Conservation (phyloP, 1,284 basidiomycete species). For the Pascua sp. region DNA sequence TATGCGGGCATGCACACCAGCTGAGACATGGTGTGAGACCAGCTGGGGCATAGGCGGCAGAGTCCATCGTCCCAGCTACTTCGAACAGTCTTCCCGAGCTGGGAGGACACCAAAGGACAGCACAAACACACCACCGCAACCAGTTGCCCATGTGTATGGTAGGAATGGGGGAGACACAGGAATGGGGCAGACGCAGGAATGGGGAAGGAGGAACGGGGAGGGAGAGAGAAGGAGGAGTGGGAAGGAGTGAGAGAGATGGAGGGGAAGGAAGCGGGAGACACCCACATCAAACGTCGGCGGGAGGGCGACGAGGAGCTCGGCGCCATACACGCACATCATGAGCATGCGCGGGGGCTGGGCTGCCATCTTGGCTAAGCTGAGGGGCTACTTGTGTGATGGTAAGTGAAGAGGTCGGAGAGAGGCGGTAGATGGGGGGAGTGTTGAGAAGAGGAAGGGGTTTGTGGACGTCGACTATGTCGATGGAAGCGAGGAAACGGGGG, state of each 20-base stretch:
- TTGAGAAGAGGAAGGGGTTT: neutral
- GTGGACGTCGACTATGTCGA: neutral
- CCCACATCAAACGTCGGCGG: constrained; percentile 38
- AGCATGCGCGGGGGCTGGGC: constrained; percentile 35
- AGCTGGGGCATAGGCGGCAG: too few relatives aligned
- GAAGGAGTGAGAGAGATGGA: too few relatives aligned
- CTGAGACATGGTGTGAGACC: too few relatives aligned
- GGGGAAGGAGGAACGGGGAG: too few relatives aligned
- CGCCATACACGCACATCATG: constrained; percentile 25
- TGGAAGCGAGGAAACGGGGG: neutral
- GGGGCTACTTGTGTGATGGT: neutral
- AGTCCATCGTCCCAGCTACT: too few relatives aligned
- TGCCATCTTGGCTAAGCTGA: neutral
- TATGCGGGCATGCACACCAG: neutral
- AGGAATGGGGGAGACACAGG: too few relatives aligned
- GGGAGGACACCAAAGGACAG: too few relatives aligned
- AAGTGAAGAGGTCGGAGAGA: neutral
- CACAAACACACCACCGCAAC: too few relatives aligned
- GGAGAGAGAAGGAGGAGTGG: too few relatives aligned
- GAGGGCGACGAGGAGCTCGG: constrained; percentile 36
- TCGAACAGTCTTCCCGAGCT: too few relatives aligned
- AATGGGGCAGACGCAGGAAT: too few relatives aligned
- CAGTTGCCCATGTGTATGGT: too few relatives aligned
- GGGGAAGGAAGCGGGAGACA: neutral
- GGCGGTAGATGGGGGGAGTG: neutral